Evolutionary conservation across 257 asterid genomes (phyloP).

Genomic region (Jacaranda copaia): DNA sequence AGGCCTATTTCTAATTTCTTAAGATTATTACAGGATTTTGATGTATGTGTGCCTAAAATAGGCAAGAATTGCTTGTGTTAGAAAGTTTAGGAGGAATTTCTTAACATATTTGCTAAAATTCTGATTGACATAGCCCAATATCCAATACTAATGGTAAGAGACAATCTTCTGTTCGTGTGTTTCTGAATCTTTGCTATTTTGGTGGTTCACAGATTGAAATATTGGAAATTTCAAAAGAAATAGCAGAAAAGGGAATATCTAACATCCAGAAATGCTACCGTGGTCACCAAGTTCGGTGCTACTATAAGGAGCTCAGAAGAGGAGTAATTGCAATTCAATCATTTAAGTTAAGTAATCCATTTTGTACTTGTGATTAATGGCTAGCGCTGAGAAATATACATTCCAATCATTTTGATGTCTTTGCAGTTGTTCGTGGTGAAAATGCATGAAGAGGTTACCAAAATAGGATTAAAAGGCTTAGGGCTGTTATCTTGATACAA

Average conservation of each 20-base stretch:
- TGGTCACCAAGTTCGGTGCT: slow-evolving; percentile 49
- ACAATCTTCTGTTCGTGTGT: no score
- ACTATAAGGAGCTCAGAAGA: slow-evolving; percentile 47
- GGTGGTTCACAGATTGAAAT: slow-evolving; percentile 33
- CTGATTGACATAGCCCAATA: no score
- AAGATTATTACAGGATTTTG: no score
- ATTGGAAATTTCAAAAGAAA: slow-evolving; percentile 34
- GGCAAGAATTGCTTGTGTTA: no score
- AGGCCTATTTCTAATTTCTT: background rate
- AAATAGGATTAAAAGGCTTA: slow-evolving; percentile 30
- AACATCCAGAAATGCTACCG: slow-evolving; percentile 56
- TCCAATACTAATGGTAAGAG: no score
- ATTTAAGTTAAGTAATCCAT: slow-evolving; percentile 45
- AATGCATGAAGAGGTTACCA: slow-evolving; percentile 50
- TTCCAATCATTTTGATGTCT: background rate
- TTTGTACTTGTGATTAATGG: background rate
- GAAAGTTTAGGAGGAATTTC: no score
- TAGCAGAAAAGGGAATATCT: slow-evolving; percentile 35
- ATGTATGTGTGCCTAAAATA: no score
- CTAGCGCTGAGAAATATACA: no score
- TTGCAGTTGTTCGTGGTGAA: slow-evolving; percentile 77
- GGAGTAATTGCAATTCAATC: slow-evolving; percentile 67
- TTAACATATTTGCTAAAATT: no score
- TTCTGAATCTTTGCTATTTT: background rate
- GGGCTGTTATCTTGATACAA: slow-evolving; percentile 53